A percentile compares a stretch with the other conserved stretches of the same genome.
Evolutionary conservation across 257 asterid genomes (phyloP).

Genomic region (Rhazya stricta): DNA sequence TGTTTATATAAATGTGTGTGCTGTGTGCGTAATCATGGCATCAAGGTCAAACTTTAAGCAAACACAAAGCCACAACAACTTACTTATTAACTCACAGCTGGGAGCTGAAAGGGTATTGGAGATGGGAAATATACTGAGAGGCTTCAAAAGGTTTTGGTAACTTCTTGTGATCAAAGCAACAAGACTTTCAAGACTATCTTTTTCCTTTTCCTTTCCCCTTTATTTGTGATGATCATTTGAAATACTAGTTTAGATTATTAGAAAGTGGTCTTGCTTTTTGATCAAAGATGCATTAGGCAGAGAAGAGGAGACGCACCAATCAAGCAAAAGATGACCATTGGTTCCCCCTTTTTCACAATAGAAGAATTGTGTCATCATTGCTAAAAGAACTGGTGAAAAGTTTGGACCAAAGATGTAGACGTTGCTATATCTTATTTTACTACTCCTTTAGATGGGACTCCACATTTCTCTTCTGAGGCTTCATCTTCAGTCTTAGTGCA

Average conservation of each 20-base stretch:
- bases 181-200: conserved; percentile 27
- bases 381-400: conserved; percentile 22
- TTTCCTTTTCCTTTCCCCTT: conserved; percentile 7
- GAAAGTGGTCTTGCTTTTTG: conserved; percentile 44
- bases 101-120: conserved; percentile 10
- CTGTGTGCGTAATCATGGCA: conserved; percentile 33
- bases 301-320: conserved; percentile 29
- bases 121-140: conserved; percentile 10
- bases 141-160: conserved; percentile 33
- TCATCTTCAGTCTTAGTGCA: background rate
- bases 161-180: conserved; percentile 49
- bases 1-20: conserved; percentile 6
- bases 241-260: conserved; percentile 4
- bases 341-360: conserved; percentile 32
- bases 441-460: background rate
- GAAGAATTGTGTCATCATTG: conserved; percentile 42
- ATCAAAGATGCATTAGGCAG: conserved; percentile 32
- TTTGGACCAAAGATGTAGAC: conserved; percentile 24
- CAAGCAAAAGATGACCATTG: conserved; percentile 39
- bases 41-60: conserved; percentile 46
- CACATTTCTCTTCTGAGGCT: background rate
- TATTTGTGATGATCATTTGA: conserved; percentile 6
- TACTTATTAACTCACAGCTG: conserved; percentile 34
- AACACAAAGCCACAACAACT: conserved; percentile 33
- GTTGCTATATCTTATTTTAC: conserved; percentile 1